Evolutionary conservation across 164 flowering plant genomes (phyloP).

Genomic region (Saururus chinensis): DNA sequence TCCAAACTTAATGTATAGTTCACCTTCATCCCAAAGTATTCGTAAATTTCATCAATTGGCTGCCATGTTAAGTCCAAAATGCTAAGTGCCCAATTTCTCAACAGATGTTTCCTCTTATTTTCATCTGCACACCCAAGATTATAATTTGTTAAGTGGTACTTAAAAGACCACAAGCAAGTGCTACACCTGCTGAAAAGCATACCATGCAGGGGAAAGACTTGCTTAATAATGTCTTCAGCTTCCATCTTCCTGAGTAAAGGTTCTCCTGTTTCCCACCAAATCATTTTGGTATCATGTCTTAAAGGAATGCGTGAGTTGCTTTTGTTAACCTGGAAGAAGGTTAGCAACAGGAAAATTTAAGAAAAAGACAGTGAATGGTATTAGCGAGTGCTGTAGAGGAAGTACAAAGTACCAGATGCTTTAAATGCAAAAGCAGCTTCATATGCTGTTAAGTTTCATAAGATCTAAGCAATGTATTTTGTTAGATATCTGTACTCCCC

Average conservation of each 20-base stretch:
- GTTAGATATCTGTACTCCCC: too few species aligned
- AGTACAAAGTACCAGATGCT: too few species aligned
- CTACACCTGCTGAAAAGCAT: slow-evolving; percentile 9
- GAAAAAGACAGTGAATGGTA: too few species aligned
- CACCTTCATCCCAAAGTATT: slow-evolving; percentile 88
- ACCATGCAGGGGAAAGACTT: slow-evolving; percentile 91
- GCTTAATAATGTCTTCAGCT: slow-evolving; percentile 51
- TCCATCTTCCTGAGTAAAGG: slow-evolving; percentile 52
- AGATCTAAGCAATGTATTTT: too few species aligned
- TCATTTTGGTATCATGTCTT: slow-evolving; percentile 26
- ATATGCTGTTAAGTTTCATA: too few species aligned
- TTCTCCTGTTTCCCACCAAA: slow-evolving; percentile 60
- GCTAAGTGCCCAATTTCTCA: slow-evolving; percentile 80
- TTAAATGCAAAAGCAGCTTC: too few species aligned
- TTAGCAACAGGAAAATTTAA: not conserved
- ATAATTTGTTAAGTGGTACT: not conserved
- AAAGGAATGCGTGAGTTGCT: slow-evolving; percentile 26
- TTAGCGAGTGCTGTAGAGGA: too few species aligned
- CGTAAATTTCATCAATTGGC: slow-evolving; percentile 81
- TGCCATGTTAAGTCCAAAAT: slow-evolving; percentile 69
- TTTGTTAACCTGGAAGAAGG: slow-evolving; percentile 43
- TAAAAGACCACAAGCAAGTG: not conserved
- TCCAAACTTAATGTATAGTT: slow-evolving; percentile 2
- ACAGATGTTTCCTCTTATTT: slow-evolving; percentile 57
- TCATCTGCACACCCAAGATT: slow-evolving; percentile 40